Conservation (phyloP, 805 yeast species). For the Pichia scutulata region DNA sequence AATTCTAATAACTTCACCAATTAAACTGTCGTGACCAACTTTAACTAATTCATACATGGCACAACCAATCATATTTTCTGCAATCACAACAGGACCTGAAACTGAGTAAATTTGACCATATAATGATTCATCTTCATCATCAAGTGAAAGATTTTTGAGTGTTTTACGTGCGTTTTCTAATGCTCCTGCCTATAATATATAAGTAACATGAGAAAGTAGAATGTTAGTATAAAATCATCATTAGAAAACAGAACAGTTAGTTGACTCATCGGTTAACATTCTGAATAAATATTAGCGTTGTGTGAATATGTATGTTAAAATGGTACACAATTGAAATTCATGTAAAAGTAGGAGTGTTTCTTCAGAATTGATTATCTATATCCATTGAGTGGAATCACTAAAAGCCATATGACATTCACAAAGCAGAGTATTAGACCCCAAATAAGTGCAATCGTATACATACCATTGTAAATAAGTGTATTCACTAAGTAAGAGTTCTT, state of each 20-base stretch:
- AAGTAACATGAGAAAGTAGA: constrained; percentile 36
- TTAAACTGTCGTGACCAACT: constrained; percentile 94
- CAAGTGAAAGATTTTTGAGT: constrained; percentile 75
- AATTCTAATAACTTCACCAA: constrained; percentile 97
- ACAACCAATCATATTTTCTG: constrained; percentile 98
- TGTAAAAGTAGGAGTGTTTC: too few relatives aligned
- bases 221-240: constrained; percentile 15
- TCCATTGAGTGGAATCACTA: background rate
- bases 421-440: background rate
- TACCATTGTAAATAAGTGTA: constrained; percentile 1
- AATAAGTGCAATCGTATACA: background rate
- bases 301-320: too few relatives aligned
- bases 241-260: background rate
- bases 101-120: constrained; percentile 91
- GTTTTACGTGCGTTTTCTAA: constrained; percentile 94
- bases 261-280: background rate
- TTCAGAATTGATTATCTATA: background rate
- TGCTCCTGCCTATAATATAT: constrained; percentile 70
- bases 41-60: constrained; percentile 99
- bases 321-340: background rate
- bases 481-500: background rate
- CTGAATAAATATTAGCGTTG: too few relatives aligned
- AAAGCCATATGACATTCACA: background rate
- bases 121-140: constrained; percentile 67
- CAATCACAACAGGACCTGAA: constrained; percentile 96